A percentile compares a stretch with the other conserved stretches of the same genome.
phyloP scores from a whole-genome alignment of 2,329 filamentous ascomycete genomes.

The Akanthomyces uredinophilus region DNA sequence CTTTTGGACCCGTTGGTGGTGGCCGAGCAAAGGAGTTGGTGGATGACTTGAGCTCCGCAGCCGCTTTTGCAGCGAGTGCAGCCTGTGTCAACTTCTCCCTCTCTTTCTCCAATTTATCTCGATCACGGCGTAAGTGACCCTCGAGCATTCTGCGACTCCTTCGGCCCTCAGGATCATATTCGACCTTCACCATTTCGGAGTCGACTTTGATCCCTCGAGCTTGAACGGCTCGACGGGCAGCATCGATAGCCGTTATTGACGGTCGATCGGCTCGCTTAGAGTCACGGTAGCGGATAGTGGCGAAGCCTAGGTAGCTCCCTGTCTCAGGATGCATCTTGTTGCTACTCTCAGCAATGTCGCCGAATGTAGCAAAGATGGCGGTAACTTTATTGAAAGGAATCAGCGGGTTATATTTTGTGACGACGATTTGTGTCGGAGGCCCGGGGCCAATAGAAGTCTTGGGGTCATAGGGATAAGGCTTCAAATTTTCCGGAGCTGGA shows the following conservation, averaged over 20 bases:
- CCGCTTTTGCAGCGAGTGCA: constrained; percentile 27
- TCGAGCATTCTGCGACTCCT: constrained; percentile 77
- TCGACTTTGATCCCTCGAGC: constrained; percentile 77
- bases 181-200: constrained; percentile 69
- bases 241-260: constrained; percentile 64
- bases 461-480: constrained; percentile 75
- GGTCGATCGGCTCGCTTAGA: constrained; percentile 40
- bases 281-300: constrained; percentile 84
- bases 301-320: constrained; percentile 89
- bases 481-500: constrained; percentile 71
- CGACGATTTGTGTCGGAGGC: constrained; percentile 83
- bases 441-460: constrained; percentile 82
- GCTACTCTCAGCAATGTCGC: constrained; percentile 83
- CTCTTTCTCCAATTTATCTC: constrained; percentile 50
- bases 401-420: constrained; percentile 93
- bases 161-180: constrained; percentile 83
- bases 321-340: constrained; percentile 95
- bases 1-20: constrained; percentile 81
- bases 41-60: constrained; percentile 33
- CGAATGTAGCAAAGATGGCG: constrained; percentile 72
- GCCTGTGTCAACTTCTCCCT: constrained; percentile 29
- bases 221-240: constrained; percentile 74
- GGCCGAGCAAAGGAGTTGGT: constrained; percentile 38
- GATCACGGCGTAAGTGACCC: constrained; percentile 63
- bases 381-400: constrained; percentile 73